Evolutionary conservation across 345 rosid species (phyloP).

Genomic region (Cardamine occulta): DNA sequence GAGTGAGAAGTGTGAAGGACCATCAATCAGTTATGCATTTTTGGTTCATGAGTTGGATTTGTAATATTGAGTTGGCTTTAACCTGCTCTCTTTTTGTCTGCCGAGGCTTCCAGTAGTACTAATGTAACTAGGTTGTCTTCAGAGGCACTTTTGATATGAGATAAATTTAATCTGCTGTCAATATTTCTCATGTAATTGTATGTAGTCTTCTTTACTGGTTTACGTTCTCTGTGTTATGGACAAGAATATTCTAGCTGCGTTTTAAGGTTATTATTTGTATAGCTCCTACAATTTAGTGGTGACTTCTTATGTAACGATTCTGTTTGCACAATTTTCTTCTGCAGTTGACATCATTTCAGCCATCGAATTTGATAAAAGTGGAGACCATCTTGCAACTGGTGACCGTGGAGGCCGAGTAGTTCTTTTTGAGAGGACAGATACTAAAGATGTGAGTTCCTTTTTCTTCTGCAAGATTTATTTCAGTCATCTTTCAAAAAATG

Average conservation of each 20-base stretch:
- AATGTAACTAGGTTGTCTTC: conserved; percentile 6
- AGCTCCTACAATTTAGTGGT: conserved; percentile 3
- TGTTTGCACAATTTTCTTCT: conserved; percentile 36
- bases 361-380: conserved; percentile 95
- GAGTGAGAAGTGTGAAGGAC: conserved; percentile 8
- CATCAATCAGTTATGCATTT: conserved; percentile 4
- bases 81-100: conserved; percentile 7
- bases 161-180: conserved; percentile 8
- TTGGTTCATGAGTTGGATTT: conserved; percentile 11
- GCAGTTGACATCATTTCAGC: conserved; percentile 99
- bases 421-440: conserved; percentile 94
- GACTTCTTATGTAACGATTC: conserved; percentile 26
- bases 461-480: conserved; percentile 28
- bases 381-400: conserved; percentile 99
- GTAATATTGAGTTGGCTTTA: conserved; percentile 9
- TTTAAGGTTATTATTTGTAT: conserved; percentile 9
- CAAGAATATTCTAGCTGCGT: conserved; percentile 4
- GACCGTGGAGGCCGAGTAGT: conserved; percentile 99
- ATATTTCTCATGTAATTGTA: background rate
- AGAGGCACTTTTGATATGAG: background rate
- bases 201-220: background rate
- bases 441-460: conserved; percentile 63
- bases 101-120: background rate
- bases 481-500: background rate
- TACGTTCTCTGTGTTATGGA: background rate